Evolutionary conservation across 1,284 basidiomycete species (phyloP), one percentile per base, ranked within the genome.

Genomic region (Pyrrhoderma noxium): DNA sequence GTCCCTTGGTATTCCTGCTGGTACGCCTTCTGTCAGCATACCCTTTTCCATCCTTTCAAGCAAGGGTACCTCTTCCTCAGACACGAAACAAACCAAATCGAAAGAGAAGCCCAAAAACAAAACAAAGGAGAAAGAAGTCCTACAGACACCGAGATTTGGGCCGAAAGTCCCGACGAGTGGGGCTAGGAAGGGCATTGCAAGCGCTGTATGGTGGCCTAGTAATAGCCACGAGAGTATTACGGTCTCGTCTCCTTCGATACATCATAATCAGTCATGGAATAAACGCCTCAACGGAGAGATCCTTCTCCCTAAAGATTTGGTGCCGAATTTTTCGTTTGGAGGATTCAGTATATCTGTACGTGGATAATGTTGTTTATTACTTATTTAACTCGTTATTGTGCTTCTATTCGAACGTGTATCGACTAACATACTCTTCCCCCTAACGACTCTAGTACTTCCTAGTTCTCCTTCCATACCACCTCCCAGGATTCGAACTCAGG

Each of bases 241-340:
- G 16, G 39, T 21, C 9, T 39, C 42, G 11, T 8, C 4, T 21
- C 3, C 19, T 18, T 3, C 19, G 38, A 37, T 7, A 7, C 38
- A 40, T 22, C 43, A 34, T 16, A 21, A 21, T 38, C 19, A 31
- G n/a, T 23, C 27, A 41, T 34, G 38, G 35, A 34, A 44, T 14
- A 34, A 44, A 19, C 63, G 67, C 45, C 63, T 77, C 16, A 72
- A 76, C 53, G 76, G 76, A 3, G 76, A 77, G 60, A 74, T 78
- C 38, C 65, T 65, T 35, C 62, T 77, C 3, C 61, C 71, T 3
- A 74, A 74, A 57, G 73, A 77, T 51, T 61, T 78, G 16, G 60
- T 70, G 47, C 74, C 75, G 25, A 68, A 72, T 8, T 73, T 72
- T 45, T 66, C 67, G 43, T 71, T 77, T 60, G 71, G 69, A 16